These are phyloP conservation scores for Candida sphagnicola DNA, from an alignment of 805 yeast genomes.

Conservation along the genomic window DNA sequence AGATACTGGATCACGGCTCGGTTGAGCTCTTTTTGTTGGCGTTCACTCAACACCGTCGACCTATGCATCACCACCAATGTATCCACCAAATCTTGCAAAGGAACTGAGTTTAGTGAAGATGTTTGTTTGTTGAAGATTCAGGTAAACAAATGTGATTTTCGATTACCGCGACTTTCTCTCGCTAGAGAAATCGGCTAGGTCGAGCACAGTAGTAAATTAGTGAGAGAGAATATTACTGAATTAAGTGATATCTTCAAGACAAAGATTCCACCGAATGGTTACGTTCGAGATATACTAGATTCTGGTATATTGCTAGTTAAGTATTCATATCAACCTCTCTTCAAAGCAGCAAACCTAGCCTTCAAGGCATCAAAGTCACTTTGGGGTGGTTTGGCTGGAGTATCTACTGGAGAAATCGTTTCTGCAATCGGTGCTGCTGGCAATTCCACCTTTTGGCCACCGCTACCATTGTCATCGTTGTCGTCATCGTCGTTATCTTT, in stretches of 20 bases:
- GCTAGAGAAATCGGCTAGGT: too few relatives aligned
- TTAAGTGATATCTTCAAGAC: too few relatives aligned
- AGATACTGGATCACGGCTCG: slow-evolving; percentile 48
- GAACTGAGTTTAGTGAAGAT: too few relatives aligned
- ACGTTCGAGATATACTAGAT: too few relatives aligned
- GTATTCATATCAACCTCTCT: slow-evolving; percentile 16
- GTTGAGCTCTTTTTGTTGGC: slow-evolving; percentile 44
- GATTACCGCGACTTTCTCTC: too few relatives aligned
- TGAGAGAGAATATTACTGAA: too few relatives aligned
- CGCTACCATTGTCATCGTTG: slow-evolving; percentile 9
- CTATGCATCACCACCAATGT: slow-evolving; percentile 5
- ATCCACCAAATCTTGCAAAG: too few relatives aligned
- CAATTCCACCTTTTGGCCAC: slow-evolving; percentile 7
- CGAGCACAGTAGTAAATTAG: too few relatives aligned
- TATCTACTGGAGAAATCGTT: slow-evolving; percentile 7
- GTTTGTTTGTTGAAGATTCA: too few relatives aligned
- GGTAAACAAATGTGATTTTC: too few relatives aligned
- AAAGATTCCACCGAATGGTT: too few relatives aligned
- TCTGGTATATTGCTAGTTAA: too few relatives aligned
- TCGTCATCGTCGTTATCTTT: slow-evolving; percentile 29
- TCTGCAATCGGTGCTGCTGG: slow-evolving; percentile 32
- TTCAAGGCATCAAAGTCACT: slow-evolving; percentile 62
- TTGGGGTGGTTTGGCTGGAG: slow-evolving; percentile 11
- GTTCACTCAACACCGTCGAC: slow-evolving; percentile 9
- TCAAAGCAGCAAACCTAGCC: slow-evolving; percentile 76